Evolutionary conservation across 2,329 filamentous ascomycete genomes (phyloP), one percentile per base, ranked within the genome.

Genomic region (Colletotrichum siamense): DNA sequence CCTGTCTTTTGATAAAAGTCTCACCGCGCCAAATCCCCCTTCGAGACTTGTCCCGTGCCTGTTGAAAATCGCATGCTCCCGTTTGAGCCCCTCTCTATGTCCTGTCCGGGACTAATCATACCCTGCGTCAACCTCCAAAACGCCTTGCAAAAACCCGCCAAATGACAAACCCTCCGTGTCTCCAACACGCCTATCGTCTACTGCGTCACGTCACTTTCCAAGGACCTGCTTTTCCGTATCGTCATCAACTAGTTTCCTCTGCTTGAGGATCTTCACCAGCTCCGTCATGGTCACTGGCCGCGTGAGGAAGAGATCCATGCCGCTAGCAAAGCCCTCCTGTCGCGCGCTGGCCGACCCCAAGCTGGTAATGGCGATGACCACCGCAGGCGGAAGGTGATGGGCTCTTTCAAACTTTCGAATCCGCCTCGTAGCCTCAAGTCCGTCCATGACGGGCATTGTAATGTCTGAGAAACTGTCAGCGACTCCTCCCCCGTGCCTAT

Each of bases 371-470:
- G 87, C 87, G 26, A 88, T 87, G 34, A 89, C 84, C 1, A 83
- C 84, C 1, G 85, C 85, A 5, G 85, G 85, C 6, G 81, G 76
- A 2, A 86, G 79, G 2, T 82, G 81, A 30, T 83, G 80, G 1
- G 86, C 82, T 12, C 83, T 82, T 78, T 89, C 88, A 44, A 86
- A 83, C 2, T 83, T 80, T 9, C 87, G 83, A 24, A 88, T 88
- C 68, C 82, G 82, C 15, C 82, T 80, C 13, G 86, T 88, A 0
- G 84, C 83, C 13, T 82, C 84, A 18, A 86, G 83, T 0, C 85
- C 85, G 75, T 89, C 84, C 30, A 89, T 84, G 15, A 88, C 81
- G 0, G 88, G 88, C 88, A 89, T 89, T 78, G 82, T 86, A 12
- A 88, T 84, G 75, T 89, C 88, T 76, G 9, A 32, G 2, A n/a